These are phyloP conservation scores for Candida nanaspora DNA, from an alignment of 805 yeast species.

Conservation along the genomic window DNA sequence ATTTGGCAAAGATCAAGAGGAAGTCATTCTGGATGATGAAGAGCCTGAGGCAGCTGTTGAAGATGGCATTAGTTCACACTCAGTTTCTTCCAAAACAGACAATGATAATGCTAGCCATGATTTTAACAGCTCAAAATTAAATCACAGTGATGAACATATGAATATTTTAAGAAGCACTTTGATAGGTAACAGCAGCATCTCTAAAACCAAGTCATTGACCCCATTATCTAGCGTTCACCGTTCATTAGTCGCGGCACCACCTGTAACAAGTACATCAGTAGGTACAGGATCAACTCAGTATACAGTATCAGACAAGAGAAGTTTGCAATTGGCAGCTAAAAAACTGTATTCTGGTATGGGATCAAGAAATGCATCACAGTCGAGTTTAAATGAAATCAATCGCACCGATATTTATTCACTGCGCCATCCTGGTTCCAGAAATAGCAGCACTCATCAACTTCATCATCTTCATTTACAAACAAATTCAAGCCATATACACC, in stretches of 20 bases:
- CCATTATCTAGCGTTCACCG: background rate
- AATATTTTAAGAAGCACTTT: background rate
- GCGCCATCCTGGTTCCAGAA: too few species aligned
- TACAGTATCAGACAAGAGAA: slow-evolving; percentile 21
- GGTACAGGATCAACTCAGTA: background rate
- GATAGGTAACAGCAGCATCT: background rate
- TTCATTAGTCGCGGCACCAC: background rate
- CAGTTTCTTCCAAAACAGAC: background rate
- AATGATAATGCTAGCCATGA: background rate
- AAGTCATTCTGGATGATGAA: slow-evolving; percentile 1
- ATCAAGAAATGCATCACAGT: slow-evolving; percentile 1
- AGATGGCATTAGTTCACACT: background rate
- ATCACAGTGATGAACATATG: slow-evolving; percentile 3
- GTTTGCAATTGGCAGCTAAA: slow-evolving; percentile 26
- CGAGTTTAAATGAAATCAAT: background rate
- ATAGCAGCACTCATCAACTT: too few species aligned
- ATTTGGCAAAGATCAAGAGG: background rate
- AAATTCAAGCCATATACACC: background rate
- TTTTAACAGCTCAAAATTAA: slow-evolving; percentile 1
- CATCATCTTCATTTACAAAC: background rate
- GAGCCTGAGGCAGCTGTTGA: too few species aligned
- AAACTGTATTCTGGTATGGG: slow-evolving; percentile 21
- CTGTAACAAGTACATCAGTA: background rate
- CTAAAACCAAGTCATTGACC: background rate
- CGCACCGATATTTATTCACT: background rate